Percentiles rank a stretch among this genome's conserved stretches.
These are phyloP conservation scores for Dactylellina leptospora DNA, from an alignment of 2,329 filamentous ascomycete species.

Conservation along the genomic window DNA sequence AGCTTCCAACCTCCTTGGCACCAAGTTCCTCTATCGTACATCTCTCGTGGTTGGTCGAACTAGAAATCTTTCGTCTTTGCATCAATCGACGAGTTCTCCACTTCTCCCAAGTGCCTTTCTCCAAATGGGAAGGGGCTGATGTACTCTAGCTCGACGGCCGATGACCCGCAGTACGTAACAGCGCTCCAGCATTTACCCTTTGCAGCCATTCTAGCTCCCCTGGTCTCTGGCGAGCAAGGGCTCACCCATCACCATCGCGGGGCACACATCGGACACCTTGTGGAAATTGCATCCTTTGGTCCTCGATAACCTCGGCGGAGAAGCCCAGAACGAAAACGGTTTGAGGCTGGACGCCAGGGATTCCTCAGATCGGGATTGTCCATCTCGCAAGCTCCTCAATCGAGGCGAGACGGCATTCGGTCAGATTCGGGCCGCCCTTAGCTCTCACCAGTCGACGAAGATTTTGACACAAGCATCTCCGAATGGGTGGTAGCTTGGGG, in stretches of 20 bases:
- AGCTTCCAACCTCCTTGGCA: conserved; percentile 28
- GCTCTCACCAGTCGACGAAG: no score
- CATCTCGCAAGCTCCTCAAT: no score
- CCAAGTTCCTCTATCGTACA: conserved; percentile 9
- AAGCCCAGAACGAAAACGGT: conserved; percentile 27
- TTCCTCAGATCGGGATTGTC: neutral
- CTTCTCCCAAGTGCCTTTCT: neutral
- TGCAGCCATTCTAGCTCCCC: conserved; percentile 1
- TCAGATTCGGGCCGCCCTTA: neutral
- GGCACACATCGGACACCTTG: conserved; percentile 19
- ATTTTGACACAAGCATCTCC: conserved; percentile 26
- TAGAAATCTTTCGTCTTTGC: conserved; percentile 22
- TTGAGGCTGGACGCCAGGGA: neutral
- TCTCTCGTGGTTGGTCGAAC: conserved; percentile 26
- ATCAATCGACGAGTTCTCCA: conserved; percentile 10
- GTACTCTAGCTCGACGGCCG: conserved; percentile 27
- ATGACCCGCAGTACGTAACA: conserved; percentile 46
- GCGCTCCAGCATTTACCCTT: conserved; percentile 7
- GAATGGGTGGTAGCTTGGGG: neutral
- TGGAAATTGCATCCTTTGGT: conserved; percentile 1
- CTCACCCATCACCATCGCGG: conserved; percentile 20
- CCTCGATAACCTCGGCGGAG: no score
- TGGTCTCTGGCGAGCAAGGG: conserved; percentile 23
- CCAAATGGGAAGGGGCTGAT: conserved; percentile 34
- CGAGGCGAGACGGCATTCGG: no score